Evolutionary conservation across 2,329 filamentous ascomycete genomes (phyloP).

Genomic region (Trichoderma aggressivum): DNA sequence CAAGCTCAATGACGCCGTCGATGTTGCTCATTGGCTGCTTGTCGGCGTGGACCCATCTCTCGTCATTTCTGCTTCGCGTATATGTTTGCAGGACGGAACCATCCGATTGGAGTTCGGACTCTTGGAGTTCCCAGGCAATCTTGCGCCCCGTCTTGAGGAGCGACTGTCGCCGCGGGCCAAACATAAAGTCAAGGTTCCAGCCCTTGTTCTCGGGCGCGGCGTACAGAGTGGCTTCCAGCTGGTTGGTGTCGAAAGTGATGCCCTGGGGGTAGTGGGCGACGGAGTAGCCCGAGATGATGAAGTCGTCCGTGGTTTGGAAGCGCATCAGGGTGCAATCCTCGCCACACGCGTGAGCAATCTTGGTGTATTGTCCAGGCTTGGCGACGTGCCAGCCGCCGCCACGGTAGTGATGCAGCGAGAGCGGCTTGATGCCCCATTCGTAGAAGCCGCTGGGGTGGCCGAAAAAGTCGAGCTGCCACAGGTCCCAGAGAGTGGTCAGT

Average conservation of each 20-base stretch:
- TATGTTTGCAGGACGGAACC: constrained; percentile 53
- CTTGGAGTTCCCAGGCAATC: constrained; percentile 53
- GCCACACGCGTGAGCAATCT: constrained; percentile 57
- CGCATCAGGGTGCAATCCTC: constrained; percentile 58
- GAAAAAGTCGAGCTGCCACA: constrained; percentile 60
- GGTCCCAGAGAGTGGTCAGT: constrained; percentile 53
- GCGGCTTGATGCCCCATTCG: constrained; percentile 57
- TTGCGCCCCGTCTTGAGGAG: constrained; percentile 49
- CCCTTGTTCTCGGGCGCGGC: constrained; percentile 47
- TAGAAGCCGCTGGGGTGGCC: constrained; percentile 62
- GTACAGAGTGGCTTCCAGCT: constrained; percentile 52
- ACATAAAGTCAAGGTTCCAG: constrained; percentile 50
- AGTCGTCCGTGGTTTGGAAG: constrained; percentile 53
- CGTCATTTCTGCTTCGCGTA: constrained; percentile 50
- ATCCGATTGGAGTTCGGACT: constrained; percentile 45
- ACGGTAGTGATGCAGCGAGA: constrained; percentile 64
- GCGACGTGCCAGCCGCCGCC: constrained; percentile 56
- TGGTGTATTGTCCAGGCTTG: constrained; percentile 53
- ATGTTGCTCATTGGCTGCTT: constrained; percentile 49
- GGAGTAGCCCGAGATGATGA: constrained; percentile 58
- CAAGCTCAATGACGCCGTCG: constrained; percentile 55
- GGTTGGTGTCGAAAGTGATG: constrained; percentile 47
- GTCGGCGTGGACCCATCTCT: constrained; percentile 48
- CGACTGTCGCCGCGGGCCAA: constrained; percentile 47
- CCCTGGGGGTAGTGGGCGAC: constrained; percentile 54